A percentile compares a stretch with the other conserved stretches of the same genome.
phyloP scores from a whole-genome alignment of 192 early-diverging fungal species.

The Diversispora epigaea region DNA sequence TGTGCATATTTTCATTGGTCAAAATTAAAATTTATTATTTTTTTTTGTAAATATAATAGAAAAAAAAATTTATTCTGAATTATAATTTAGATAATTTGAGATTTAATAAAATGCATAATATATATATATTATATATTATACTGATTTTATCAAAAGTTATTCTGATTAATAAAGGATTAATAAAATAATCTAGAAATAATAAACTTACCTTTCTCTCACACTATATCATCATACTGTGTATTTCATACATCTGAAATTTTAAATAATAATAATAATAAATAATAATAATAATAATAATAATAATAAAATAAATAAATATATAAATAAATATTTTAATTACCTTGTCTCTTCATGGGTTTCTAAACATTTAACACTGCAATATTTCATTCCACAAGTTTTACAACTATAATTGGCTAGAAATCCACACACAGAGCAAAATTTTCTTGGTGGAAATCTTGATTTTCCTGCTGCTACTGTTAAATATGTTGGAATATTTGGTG shows the following conservation, averaged over 20 bases:
- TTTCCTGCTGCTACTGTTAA: conserved; percentile 7
- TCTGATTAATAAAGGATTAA: background rate
- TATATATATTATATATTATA: too few relatives aligned
- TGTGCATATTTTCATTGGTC: too few relatives aligned
- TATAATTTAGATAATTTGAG: too few relatives aligned
- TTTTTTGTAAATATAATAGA: too few relatives aligned
- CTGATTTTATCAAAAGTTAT: background rate
- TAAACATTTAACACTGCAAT: conserved; percentile 25
- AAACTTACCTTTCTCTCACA: background rate
- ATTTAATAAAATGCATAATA: too few relatives aligned
- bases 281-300: background rate
- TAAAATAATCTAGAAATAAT: background rate
- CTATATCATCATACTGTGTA: conserved; percentile 3
- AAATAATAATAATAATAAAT: background rate
- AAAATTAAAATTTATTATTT: too few relatives aligned
- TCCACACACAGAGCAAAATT: conserved; percentile 33
- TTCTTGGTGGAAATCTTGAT: conserved; percentile 28
- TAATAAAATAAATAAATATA: too few relatives aligned
- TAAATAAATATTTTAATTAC: background rate
- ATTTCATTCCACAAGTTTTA: conserved; percentile 29
- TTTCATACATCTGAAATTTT: conserved; percentile 19
- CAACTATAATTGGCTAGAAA: conserved; percentile 25
- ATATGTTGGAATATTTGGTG: conserved; percentile 21
- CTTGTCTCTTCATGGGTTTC: conserved; percentile 28
- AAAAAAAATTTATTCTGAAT: too few relatives aligned